Conservation (phyloP, 192 early-diverging fungal genomes). For the Backusella tuberculispora region DNA sequence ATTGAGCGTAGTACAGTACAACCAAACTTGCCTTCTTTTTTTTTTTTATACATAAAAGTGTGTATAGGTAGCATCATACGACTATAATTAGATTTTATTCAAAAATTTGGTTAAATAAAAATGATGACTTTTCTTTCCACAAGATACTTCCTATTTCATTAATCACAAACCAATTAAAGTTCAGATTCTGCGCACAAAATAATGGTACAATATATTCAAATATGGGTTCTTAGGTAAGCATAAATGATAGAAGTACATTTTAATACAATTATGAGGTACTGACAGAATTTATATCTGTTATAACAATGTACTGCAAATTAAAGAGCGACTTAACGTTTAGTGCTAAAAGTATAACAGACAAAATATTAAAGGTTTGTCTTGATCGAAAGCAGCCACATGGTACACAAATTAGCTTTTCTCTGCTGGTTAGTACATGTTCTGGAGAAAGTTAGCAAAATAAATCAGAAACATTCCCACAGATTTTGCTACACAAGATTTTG, state of each 20-base stretch:
- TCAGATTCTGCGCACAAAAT: conserved; percentile 13
- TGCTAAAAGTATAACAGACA: neutral
- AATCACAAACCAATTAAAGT: conserved; percentile 2
- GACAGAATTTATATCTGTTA: neutral
- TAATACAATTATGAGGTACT: conserved; percentile 3
- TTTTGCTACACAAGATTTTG: conserved; percentile 18
- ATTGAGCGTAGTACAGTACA: conserved; percentile 4
- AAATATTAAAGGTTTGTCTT: neutral
- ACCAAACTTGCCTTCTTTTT: neutral
- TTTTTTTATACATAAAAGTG: conserved; percentile 5
- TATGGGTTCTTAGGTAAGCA: conserved; percentile 12
- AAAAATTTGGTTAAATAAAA: neutral
- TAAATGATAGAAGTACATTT: conserved; percentile 13
- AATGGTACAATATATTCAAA: conserved; percentile 2
- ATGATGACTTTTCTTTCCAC: conserved; percentile 14
- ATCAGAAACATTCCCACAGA: conserved; percentile 16
- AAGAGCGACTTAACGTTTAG: neutral
- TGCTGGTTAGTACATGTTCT: conserved; percentile 12
- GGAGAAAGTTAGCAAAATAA: conserved; percentile 6
- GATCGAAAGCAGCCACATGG: neutral
- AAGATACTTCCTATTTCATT: conserved; percentile 12
- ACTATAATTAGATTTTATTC: conserved; percentile 17
- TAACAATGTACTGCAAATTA: neutral
- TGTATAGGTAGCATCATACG: conserved; percentile 1
- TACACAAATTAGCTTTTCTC: conserved; percentile 14